phyloP scores from a whole-genome alignment of 352 stramenopile genomes.

The Globisporangium nagaii region DNA sequence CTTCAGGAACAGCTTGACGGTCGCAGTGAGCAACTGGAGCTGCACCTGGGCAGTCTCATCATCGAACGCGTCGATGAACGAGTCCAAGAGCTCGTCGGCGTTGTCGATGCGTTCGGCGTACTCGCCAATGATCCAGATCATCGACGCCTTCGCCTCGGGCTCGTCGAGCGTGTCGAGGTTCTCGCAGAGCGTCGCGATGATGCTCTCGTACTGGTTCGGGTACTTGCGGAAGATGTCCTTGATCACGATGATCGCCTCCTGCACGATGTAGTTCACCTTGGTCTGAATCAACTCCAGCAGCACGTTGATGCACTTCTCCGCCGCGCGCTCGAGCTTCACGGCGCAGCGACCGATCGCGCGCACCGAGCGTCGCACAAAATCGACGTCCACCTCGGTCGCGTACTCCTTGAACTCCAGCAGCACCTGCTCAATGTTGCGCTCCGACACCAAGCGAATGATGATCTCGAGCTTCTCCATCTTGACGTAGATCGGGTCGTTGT shows the following conservation, averaged over 20 bases:
- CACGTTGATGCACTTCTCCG: slow-evolving; percentile 98
- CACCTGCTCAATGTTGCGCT: slow-evolving; percentile 98
- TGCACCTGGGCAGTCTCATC: slow-evolving; percentile 97
- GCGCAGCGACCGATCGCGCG: slow-evolving; percentile 96
- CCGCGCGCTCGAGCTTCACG: slow-evolving; percentile 97
- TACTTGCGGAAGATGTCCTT: slow-evolving; percentile 99
- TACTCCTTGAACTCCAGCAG: slow-evolving; percentile 99
- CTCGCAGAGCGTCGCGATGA: slow-evolving; percentile 99
- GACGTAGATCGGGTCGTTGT: slow-evolving; percentile 97
- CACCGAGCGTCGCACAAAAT: slow-evolving; percentile 97
- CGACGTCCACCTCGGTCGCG: slow-evolving; percentile 98
- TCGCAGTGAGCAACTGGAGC: slow-evolving; percentile 97
- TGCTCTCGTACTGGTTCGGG: slow-evolving; percentile 98
- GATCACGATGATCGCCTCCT: slow-evolving; percentile 99
- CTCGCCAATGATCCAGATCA: slow-evolving; percentile 99
- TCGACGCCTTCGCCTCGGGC: slow-evolving; percentile 97
- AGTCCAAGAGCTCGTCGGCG: slow-evolving; percentile 97
- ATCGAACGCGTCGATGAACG: slow-evolving; percentile 98
- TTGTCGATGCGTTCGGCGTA: slow-evolving; percentile 99
- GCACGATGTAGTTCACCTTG: slow-evolving; percentile 99
- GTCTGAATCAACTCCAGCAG: slow-evolving; percentile 98
- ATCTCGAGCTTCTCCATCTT: slow-evolving; percentile 99
- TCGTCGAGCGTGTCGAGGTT: slow-evolving; percentile 99
- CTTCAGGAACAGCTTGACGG: slow-evolving; percentile 99
- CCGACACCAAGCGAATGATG: slow-evolving; percentile 97